Evolutionary conservation across 2,329 filamentous ascomycete species (phyloP).

Genomic region (Chalara sp.): DNA sequence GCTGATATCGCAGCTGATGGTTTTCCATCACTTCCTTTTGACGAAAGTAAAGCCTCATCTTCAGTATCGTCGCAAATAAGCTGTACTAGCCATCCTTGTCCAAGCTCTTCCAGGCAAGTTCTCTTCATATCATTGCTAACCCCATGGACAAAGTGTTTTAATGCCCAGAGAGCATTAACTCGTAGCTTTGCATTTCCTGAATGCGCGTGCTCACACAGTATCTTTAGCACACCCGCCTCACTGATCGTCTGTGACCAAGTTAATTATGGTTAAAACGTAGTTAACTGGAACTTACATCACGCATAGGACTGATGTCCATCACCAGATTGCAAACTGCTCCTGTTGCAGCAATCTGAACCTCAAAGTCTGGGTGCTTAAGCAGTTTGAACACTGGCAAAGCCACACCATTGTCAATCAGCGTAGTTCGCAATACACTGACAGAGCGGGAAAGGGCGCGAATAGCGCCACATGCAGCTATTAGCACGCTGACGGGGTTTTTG

Average conservation of each 20-base stretch:
- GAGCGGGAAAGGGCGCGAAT: constrained; percentile 78
- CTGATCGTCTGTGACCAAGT: constrained; percentile 52
- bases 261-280: constrained; percentile 3
- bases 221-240: constrained; percentile 65
- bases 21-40: constrained; percentile 22
- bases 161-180: constrained; percentile 82
- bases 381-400: constrained; percentile 71
- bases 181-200: constrained; percentile 73
- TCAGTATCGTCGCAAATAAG: constrained; percentile 63
- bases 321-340: constrained; percentile 68
- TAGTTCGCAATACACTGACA: constrained; percentile 76
- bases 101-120: constrained; percentile 69
- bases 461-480: constrained; percentile 80
- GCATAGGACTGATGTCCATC: constrained; percentile 85
- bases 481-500: constrained; percentile 65
- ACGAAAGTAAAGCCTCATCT: constrained; percentile 41
- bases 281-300: constrained; percentile 54
- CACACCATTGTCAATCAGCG: constrained; percentile 78
- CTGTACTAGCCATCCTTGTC: constrained; percentile 72
- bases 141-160: constrained; percentile 81
- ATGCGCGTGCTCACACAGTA: constrained; percentile 78
- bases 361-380: constrained; percentile 58
- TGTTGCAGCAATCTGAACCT: neutral
- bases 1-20: neutral
- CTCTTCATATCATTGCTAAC: constrained; percentile 68